Percentiles rank a stretch among this genome's conserved stretches.
phyloP scores from a whole-genome alignment of 768 basidiomycete genomes.

The Asterophora lycoperdoides region DNA sequence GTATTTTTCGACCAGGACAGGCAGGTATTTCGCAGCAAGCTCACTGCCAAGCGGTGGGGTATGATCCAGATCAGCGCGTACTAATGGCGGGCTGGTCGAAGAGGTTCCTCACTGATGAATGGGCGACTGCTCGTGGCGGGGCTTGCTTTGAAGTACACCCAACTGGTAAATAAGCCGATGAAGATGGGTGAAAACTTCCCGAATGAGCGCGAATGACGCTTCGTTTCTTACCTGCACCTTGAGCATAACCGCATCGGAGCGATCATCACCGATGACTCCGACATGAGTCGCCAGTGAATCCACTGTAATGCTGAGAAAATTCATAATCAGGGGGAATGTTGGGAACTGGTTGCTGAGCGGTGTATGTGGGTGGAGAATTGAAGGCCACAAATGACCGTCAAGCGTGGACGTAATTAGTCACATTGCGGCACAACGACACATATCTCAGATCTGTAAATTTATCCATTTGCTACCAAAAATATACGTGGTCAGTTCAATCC shows the following conservation, averaged over 20 bases:
- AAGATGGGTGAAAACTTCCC: background rate
- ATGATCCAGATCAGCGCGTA: background rate
- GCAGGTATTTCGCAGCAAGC: conserved; percentile 37
- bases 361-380: too few relatives aligned
- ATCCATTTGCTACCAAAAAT: too few relatives aligned
- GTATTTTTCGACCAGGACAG: conserved; percentile 28
- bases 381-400: too few relatives aligned
- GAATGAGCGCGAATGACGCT: background rate
- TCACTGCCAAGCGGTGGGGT: conserved; percentile 16
- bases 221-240: conserved; percentile 18
- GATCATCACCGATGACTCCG: conserved; percentile 13
- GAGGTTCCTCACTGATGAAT: conserved; percentile 17
- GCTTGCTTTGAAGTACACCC: conserved; percentile 23
- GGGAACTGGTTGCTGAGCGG: background rate
- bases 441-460: too few relatives aligned
- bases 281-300: conserved; percentile 15
- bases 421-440: too few relatives aligned
- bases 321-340: background rate
- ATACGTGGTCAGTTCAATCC: too few relatives aligned
- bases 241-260: conserved; percentile 13
- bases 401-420: too few relatives aligned
- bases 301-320: conserved; percentile 12
- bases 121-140: conserved; percentile 15
- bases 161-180: conserved; percentile 17
- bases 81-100: background rate